Percentiles rank a stretch among this genome's conserved stretches.
phyloP scores from a whole-genome alignment of 345 rosid genomes.

The Brassica carinata region DNA sequence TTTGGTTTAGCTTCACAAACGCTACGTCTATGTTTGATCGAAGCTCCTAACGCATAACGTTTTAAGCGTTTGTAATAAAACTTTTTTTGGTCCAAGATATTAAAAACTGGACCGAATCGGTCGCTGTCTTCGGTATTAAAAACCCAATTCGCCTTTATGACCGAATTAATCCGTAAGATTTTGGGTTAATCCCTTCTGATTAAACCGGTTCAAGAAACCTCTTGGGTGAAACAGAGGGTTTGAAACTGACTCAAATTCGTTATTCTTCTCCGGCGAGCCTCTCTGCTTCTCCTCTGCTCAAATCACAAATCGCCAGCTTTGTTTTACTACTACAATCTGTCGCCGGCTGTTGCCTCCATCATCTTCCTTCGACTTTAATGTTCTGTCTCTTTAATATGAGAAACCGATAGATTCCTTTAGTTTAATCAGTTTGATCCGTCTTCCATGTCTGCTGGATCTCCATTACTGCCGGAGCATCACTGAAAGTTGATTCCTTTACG shows the following conservation, averaged over 20 bases:
- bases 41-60: background rate
- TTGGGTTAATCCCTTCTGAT: background rate
- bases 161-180: too few relatives aligned
- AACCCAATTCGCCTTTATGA: too few relatives aligned
- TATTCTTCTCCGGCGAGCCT: conserved; percentile 3
- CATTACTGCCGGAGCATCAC: background rate
- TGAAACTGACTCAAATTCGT: background rate
- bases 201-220: conserved; percentile 1
- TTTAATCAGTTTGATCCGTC: conserved; percentile 4
- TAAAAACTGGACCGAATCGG: background rate
- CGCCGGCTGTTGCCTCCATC: background rate
- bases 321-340: background rate
- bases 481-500: background rate
- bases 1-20: background rate
- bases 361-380: background rate
- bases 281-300: conserved; percentile 2
- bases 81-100: background rate
- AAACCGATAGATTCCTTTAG: background rate
- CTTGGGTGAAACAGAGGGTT: background rate
- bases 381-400: conserved; percentile 6
- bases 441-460: conserved; percentile 6
- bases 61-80: background rate
- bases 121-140: too few relatives aligned
- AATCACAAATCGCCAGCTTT: conserved; percentile 5
- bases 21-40: background rate